Conservation (phyloP, 257 asterid species). For the Coffea canephora region DNA sequence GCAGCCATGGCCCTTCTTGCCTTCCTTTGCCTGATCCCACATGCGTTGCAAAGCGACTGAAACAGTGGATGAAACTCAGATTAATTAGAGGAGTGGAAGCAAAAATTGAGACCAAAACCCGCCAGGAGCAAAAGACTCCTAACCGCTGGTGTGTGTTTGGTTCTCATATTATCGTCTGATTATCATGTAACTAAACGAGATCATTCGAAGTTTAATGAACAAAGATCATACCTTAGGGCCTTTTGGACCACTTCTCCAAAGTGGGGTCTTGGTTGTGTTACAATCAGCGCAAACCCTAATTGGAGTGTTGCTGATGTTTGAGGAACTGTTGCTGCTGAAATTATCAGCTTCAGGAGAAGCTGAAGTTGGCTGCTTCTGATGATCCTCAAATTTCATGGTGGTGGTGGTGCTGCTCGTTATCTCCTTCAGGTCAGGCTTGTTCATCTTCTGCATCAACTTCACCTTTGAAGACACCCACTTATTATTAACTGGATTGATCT, state of each 20-base stretch:
- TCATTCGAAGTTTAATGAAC: background rate
- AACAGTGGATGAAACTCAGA: background rate
- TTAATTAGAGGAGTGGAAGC: background rate
- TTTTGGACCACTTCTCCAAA: slow-evolving; percentile 98
- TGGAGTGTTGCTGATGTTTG: slow-evolving; percentile 49
- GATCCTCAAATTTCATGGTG: slow-evolving; percentile 28
- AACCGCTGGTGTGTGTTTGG: no score
- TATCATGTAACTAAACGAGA: background rate
- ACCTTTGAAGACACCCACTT: slow-evolving; percentile 72
- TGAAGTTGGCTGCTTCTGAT: slow-evolving; percentile 26
- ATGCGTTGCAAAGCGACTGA: slow-evolving; percentile 92
- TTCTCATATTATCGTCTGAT: background rate
- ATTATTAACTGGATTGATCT: slow-evolving; percentile 33
- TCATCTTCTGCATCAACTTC: slow-evolving; percentile 60
- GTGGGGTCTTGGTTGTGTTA: slow-evolving; percentile 94
- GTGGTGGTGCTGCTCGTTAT: background rate
- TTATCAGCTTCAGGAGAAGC: slow-evolving; percentile 45
- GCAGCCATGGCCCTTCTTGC: slow-evolving; percentile 89
- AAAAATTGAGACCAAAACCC: background rate
- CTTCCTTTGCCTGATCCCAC: slow-evolving; percentile 92
- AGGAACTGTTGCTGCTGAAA: slow-evolving; percentile 50
- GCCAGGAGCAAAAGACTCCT: background rate
- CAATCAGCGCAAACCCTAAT: slow-evolving; percentile 98
- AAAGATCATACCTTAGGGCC: slow-evolving; percentile 75
- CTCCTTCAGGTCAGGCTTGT: slow-evolving; percentile 14